Percentiles rank a stretch among this genome's conserved stretches.
Evolutionary conservation across 305 asterid genomes (phyloP).

Genomic region (Fraxinus angustifolia): DNA sequence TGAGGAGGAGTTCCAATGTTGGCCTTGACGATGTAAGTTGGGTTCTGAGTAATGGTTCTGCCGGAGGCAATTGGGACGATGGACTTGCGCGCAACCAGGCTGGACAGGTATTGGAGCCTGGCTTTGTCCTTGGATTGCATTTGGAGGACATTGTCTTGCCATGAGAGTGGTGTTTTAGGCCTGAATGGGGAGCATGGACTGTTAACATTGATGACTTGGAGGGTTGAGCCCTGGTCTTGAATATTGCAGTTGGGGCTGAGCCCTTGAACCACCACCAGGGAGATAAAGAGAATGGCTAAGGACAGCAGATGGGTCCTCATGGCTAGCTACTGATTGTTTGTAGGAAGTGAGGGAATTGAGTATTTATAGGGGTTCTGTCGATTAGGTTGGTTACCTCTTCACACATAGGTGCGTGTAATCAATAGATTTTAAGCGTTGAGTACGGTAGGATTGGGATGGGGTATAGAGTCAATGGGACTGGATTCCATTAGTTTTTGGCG

Average conservation of each 20-base stretch:
- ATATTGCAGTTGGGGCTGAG: constrained; percentile 30
- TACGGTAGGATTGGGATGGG: neutral
- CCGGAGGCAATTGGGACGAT: constrained; percentile 73
- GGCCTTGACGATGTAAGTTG: constrained; percentile 64
- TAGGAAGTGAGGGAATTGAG: constrained; percentile 10
- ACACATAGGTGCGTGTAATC: too few species aligned
- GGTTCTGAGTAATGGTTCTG: constrained; percentile 61
- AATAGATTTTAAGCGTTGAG: neutral
- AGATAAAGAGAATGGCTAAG: constrained; percentile 20
- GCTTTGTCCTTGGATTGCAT: constrained; percentile 62
- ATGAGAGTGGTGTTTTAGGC: constrained; percentile 39
- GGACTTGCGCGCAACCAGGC: constrained; percentile 67
- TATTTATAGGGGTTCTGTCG: constrained; percentile 19
- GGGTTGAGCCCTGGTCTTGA: constrained; percentile 43
- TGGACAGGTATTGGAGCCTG: constrained; percentile 53
- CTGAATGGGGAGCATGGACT: constrained; percentile 71
- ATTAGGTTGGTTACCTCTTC: neutral
- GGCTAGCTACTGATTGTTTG: constrained; percentile 7
- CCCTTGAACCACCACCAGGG: constrained; percentile 26
- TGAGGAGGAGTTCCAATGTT: constrained; percentile 79
- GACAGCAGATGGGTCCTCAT: neutral
- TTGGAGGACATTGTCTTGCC: constrained; percentile 61
- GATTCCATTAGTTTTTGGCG: neutral
- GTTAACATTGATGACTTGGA: constrained; percentile 55
- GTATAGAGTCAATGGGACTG: neutral